Evolutionary conservation across 176 grass and related monocot genomes (phyloP).

Genomic region (Carex kokanica): DNA sequence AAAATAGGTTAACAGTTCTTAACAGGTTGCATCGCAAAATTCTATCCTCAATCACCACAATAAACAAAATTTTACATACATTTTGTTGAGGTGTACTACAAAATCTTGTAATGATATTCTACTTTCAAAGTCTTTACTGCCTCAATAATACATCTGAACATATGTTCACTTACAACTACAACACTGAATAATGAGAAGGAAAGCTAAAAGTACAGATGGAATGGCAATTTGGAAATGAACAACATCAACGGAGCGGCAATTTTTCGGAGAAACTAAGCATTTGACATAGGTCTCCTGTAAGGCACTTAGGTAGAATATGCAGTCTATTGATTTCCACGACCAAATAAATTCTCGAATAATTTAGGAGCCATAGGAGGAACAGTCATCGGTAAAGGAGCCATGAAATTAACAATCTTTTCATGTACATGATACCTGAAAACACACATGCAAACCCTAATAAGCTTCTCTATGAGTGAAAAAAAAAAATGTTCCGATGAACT

Average conservation of each 20-base stretch:
- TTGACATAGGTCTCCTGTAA: neutral
- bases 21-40: neutral
- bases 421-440: constrained; percentile 69
- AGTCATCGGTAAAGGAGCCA: constrained; percentile 58
- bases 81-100: neutral
- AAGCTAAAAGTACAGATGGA: neutral
- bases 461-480: neutral
- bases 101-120: neutral
- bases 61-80: neutral
- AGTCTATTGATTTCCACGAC: constrained; percentile 33
- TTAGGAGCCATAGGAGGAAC: constrained; percentile 62
- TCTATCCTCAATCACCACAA: neutral
- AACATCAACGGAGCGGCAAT: neutral
- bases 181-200: neutral
- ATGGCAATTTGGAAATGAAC: neutral
- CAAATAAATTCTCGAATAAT: constrained; percentile 81
- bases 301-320: neutral
- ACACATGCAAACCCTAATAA: neutral
- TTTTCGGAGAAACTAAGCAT: neutral
- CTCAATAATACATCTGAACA: neutral
- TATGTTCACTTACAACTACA: neutral
- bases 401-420: constrained; percentile 91
- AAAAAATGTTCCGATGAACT: neutral
- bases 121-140: neutral
- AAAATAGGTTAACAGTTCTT: too few species aligned